A percentile compares a stretch with the other conserved stretches of the same genome.
Conservation (phyloP, 129 eudicot genomes). For the Helichrysum umbraculigerum region DNA sequence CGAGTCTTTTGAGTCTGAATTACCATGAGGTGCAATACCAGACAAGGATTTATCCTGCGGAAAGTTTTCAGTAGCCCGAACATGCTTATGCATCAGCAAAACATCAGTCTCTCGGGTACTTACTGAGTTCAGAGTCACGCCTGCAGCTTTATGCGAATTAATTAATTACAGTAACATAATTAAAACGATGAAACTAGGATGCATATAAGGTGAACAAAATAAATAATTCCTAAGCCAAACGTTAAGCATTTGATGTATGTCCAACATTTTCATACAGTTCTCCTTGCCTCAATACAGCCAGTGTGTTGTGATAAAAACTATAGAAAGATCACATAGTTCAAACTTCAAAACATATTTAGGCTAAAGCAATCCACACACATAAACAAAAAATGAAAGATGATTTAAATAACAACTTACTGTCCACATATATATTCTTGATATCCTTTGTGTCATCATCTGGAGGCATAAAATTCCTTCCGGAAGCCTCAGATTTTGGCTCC, state of each 20-base stretch:
- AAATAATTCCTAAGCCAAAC: neutral
- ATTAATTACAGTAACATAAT: conserved; percentile 16
- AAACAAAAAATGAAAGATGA: neutral
- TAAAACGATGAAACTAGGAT: neutral
- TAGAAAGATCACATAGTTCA: neutral
- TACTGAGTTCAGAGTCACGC: conserved; percentile 42
- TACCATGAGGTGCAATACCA: neutral
- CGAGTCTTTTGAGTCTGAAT: conserved; percentile 41
- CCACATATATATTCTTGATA: conserved; percentile 88
- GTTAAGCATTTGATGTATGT: neutral
- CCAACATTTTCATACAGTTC: conserved; percentile 9
- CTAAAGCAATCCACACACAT: neutral
- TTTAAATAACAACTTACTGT: conserved; percentile 61
- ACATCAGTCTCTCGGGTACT: conserved; percentile 39
- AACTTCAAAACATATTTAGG: neutral
- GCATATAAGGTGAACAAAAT: neutral
- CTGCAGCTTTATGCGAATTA: conserved; percentile 53
- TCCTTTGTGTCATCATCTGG: conserved; percentile 68
- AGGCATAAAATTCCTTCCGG: conserved; percentile 21
- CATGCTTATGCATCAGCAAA: conserved; percentile 33
- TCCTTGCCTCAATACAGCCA: neutral
- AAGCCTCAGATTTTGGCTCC: conserved; percentile 46
- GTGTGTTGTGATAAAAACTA: conserved; percentile 1
- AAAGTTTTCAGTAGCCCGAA: conserved; percentile 38
- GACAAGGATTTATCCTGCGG: conserved; percentile 25